Conservation (phyloP, 164 flowering plant species). For the Nelumbo lutea region DNA sequence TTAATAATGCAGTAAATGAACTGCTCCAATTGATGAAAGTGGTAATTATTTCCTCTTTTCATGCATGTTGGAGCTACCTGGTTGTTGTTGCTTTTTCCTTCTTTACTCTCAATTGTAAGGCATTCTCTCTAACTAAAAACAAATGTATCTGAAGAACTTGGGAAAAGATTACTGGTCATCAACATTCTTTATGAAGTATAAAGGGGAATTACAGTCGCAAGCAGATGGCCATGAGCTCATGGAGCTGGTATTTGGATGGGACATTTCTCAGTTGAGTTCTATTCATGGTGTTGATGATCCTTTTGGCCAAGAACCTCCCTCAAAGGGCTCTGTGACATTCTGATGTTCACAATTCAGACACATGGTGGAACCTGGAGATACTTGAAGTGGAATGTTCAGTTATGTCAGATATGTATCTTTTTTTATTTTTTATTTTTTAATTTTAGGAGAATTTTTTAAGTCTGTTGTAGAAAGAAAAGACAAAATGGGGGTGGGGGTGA, state of each 20-base stretch:
- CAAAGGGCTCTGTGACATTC: conserved; percentile 23
- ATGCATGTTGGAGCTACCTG: background rate
- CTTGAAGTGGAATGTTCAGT: background rate
- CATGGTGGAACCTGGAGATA: background rate
- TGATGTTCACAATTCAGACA: conserved; percentile 17
- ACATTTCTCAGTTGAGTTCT: conserved; percentile 60
- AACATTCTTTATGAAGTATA: conserved; percentile 58
- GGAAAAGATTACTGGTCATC: conserved; percentile 84
- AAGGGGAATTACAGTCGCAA: conserved; percentile 45
- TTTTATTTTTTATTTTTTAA: too few relatives aligned
- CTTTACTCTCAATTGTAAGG: too few relatives aligned
- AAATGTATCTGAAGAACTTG: conserved; percentile 47
- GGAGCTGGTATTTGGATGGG: conserved; percentile 39
- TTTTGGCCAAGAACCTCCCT: conserved; percentile 53
- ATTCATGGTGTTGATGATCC: conserved; percentile 70
- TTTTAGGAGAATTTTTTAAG: too few relatives aligned
- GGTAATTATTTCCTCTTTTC: conserved; percentile 28
- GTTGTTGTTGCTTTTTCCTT: background rate
- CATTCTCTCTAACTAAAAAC: background rate
- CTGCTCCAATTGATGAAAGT: conserved; percentile 70
- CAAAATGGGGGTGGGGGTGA: too few relatives aligned
- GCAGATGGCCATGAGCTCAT: conserved; percentile 28
- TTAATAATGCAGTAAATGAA: conserved; percentile 53
- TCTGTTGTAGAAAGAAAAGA: too few relatives aligned
- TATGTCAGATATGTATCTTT: too few relatives aligned